Evolutionary conservation across 2,329 filamentous ascomycete genomes (phyloP), one percentile per base, ranked within the genome.

Genomic region (Pseudonectria buxi): DNA sequence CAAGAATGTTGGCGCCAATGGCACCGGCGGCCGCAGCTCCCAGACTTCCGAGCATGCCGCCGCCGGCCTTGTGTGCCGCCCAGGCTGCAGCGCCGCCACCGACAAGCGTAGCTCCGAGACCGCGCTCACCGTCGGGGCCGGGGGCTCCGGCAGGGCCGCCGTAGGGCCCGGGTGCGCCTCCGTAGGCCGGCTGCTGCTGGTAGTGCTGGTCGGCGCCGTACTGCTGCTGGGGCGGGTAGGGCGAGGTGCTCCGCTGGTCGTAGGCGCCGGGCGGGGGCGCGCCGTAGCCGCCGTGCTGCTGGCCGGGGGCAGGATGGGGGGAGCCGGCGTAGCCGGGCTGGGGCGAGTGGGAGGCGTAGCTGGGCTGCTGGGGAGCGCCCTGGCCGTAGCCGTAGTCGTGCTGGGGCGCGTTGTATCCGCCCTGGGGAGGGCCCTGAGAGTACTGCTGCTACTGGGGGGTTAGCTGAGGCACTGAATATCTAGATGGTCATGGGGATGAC

Each of bases 31-130:
- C 61, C 0, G 68, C 63, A 10, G 70, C 72, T 7, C 65, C 71
- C 3, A 75, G 50, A 3, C 69, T 72, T 14, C 69, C 68, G 16
- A 77, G 50, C 25, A 67, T 43, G 13, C 74, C 72, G 18, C 69
- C 69, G 10, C 73, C 74, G 14, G 72, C 57, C 45, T 72, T 67
- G 55, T 75, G 68, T 0, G 71, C 72, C 0, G 72, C 62, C 49
- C 67, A 75, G 7, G 68, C 73, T n/a, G 70, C 74, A 2, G 63
- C 71, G 13, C 66, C 71, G 35, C 71, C 69, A 14, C 73, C 74
- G 2, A 72, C 45, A 16, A 78, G 49, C 3, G 72, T 68, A 2
- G 73, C 69, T 4, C 71, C 72, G 13, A 78, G 63, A 24, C 74
- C 74, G 31, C 72, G 69, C n/a, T 78, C 74, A 28, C 59, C 60